These are phyloP conservation scores for Lunasporangiospora selenospora DNA, from an alignment of 192 early-diverging fungal genomes.

Conservation along the genomic window DNA sequence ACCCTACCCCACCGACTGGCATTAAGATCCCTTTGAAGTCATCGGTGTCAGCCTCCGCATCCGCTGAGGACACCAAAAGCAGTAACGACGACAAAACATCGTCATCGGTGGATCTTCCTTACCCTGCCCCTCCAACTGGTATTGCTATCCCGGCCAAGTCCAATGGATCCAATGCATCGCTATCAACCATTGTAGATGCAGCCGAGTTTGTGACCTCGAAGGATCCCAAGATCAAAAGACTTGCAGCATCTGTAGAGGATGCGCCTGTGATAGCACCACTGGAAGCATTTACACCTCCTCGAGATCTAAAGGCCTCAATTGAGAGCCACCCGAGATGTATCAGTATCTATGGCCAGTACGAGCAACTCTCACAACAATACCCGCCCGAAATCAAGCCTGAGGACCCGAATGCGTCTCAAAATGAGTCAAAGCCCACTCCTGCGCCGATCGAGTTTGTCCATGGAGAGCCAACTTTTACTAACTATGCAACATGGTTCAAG, in stretches of 20 bases:
- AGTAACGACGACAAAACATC: background rate
- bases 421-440: too few species aligned
- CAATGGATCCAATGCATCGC: too few species aligned
- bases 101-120: slow-evolving; percentile 15
- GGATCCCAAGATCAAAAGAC: slow-evolving; percentile 34
- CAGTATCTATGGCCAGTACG: slow-evolving; percentile 44
- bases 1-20: slow-evolving; percentile 35
- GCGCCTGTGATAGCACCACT: slow-evolving; percentile 32
- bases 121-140: slow-evolving; percentile 29
- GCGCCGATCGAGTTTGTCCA: slow-evolving; percentile 16
- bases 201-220: slow-evolving; percentile 5
- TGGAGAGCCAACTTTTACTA: slow-evolving; percentile 38
- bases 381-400: background rate
- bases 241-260: slow-evolving; percentile 24
- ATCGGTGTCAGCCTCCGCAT: background rate
- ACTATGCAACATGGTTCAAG: slow-evolving; percentile 47
- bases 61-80: background rate
- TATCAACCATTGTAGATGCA: slow-evolving; percentile 15
- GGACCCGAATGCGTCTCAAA: slow-evolving; percentile 30
- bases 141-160: background rate
- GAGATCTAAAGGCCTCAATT: slow-evolving; percentile 11
- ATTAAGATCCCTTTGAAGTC: slow-evolving; percentile 20
- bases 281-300: slow-evolving; percentile 37
- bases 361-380: slow-evolving; percentile 7
- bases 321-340: slow-evolving; percentile 32